phyloP scores from a whole-genome alignment of 257 asterid genomes.

The Verbascum thapsus region DNA sequence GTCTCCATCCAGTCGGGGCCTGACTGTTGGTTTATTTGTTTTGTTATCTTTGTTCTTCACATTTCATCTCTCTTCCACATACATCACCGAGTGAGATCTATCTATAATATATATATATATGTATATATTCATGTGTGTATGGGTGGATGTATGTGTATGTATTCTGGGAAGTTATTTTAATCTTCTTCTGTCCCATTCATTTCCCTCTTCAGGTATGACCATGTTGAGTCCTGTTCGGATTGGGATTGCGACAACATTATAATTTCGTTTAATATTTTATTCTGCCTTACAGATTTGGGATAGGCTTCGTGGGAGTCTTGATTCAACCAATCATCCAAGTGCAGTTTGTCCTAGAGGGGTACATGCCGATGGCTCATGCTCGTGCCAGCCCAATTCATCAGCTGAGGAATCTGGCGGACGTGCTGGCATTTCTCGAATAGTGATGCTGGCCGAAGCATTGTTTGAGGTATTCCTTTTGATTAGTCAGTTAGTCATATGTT shows the following conservation, averaged over 20 bases:
- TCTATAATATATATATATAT: neutral
- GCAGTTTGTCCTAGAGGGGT: conserved; percentile 71
- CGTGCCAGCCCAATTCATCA: conserved; percentile 65
- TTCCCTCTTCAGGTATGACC: conserved; percentile 29
- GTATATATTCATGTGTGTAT: neutral
- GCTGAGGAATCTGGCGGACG: conserved; percentile 63
- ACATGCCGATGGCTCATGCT: conserved; percentile 75
- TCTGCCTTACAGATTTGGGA: conserved; percentile 62
- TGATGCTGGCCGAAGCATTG: conserved; percentile 94
- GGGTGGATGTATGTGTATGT: neutral
- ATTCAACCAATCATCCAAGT: conserved; percentile 45
- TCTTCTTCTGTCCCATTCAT: neutral
- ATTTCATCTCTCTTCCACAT: neutral
- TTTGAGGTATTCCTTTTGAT: conserved; percentile 67
- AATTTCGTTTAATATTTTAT: neutral
- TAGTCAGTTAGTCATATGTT: conserved; percentile 6
- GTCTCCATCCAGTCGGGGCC: too few relatives aligned
- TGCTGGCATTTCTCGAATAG: conserved; percentile 83
- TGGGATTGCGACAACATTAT: too few relatives aligned
- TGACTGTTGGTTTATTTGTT: too few relatives aligned
- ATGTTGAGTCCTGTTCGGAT: conserved; percentile 12
- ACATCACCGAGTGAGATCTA: conserved; percentile 1
- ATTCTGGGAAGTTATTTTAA: neutral
- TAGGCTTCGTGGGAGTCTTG: conserved; percentile 58
- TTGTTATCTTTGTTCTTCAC: too few relatives aligned